Conservation (phyloP, 2,329 filamentous ascomycete species). For the Akanthomyces dipterigenus region DNA sequence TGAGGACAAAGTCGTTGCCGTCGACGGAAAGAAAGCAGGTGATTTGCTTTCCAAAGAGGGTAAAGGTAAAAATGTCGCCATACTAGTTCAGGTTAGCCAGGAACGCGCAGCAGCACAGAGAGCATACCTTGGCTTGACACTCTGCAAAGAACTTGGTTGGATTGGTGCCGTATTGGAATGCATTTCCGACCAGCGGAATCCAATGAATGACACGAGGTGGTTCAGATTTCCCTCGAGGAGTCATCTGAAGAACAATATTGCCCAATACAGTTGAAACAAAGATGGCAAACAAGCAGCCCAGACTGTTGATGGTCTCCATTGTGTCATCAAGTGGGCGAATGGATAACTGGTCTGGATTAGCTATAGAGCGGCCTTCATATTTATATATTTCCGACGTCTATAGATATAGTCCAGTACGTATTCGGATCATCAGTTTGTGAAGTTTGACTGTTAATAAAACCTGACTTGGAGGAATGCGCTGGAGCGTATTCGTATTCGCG, state of each 20-base stretch:
- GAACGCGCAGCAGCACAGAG: not conserved
- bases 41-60: conserved; percentile 43
- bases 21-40: conserved; percentile 43
- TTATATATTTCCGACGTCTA: not conserved
- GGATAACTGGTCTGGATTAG: not conserved
- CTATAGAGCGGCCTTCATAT: not conserved
- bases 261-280: conserved; percentile 1
- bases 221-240: conserved; percentile 33
- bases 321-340: not conserved
- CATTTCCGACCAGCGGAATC: conserved; percentile 60
- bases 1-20: conserved; percentile 51
- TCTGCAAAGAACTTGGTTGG: conserved; percentile 60
- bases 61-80: conserved; percentile 48
- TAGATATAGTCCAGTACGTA: not conserved
- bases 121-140: conserved; percentile 56
- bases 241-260: conserved; percentile 17
- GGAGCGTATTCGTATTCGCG: not conserved
- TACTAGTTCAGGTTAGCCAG: conserved; percentile 26
- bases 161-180: conserved; percentile 64
- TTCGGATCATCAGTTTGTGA: not conserved
- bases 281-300: not conserved
- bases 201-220: conserved; percentile 53
- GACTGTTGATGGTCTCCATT: not conserved
- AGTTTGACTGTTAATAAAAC: too few species aligned
- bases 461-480: too few species aligned